Evolutionary conservation across 768 basidiomycete species (phyloP), one percentile per base, ranked within the genome.

Genomic region (Pleurotus tuber-regium): DNA sequence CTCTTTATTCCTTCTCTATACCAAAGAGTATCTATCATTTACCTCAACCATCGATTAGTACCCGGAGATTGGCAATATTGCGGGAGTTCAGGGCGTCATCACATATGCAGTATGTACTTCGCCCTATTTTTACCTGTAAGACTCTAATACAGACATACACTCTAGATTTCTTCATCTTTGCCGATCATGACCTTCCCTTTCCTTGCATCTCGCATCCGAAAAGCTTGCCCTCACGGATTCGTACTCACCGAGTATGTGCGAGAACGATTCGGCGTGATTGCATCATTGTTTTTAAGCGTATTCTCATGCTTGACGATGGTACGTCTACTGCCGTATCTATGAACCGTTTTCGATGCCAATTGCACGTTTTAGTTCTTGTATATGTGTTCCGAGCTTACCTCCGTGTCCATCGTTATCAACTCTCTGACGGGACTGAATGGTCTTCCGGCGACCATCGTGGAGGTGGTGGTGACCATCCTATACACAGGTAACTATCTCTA

Each of bases 131-230:
- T 14, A 9, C 16, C 19, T 12, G 8, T 14, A 12, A 42, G 14
- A 1, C 16, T 8, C 18, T 1, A 19, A 25, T n/a, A n/a, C n/a
- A n/a, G n/a, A n/a, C n/a, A n/a, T 25, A 12, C 7, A 10, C 23
- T 8, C 1, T 24, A 25, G 46, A 33, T 48, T 12, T n/a, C 46
- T 4, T 48, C 46, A 6, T 48, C 46, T 2, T 33, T 48, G 31
- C 46, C 46, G n/a, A 48, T 48, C 21, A 48, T 48, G 46, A 48
- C 46, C n/a, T 48, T 48, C 46, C 46, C 46, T 4, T 48, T 48
- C 31, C 46, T 48, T 4, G 46, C 46, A n/a, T 48, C 46, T 11
- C 46, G 46, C 3, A 48, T 48, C 16, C 46, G 46, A n/a, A 48
- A 48, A 21, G 46, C 46, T 12, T 48, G 46, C 18, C 46, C 46